Evolutionary conservation across 306 rosid genomes (phyloP), one percentile per base, ranked within the genome.

Genomic region (Crotalaria pallida): DNA sequence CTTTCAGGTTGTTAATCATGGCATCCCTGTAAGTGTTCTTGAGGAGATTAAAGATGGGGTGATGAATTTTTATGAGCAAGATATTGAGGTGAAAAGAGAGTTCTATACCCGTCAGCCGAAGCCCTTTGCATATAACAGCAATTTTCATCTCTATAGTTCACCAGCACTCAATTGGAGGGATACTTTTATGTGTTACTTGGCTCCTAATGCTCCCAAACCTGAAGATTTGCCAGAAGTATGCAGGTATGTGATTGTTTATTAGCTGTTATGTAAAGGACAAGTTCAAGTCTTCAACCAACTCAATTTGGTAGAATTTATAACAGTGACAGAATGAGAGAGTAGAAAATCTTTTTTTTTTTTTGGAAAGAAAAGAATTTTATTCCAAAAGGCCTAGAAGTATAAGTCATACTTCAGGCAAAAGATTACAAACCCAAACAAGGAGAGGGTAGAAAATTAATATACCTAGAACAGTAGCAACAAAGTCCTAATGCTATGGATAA

Each of bases 121-220:
- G 49, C 16, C 73, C 13, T 74, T 80, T 36, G 0, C 36, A 8
- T 31, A 31, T 31, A 31, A 31, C 36, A 31, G 36, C 36, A 31
- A 31, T 31, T 31, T 31, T 31, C 80, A 80, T 70, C 50, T 74
- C 1, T 80, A 74, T 29, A 65, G 80, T 43, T 53, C 84, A 24
- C 80, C 80, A 19, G 69, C 80, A 52, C 67, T 63, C 6, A 74
- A 63, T 48, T 80, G 84, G 84, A 80, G 84, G 51, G 84, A 80
- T 8, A 22, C 52, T 62, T 74, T 63, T 56, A 0, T 0, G 5
- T 74, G 76, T 56, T 55, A 4, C 48, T 41, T 80, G 40, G 71
- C 75, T 62, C 80, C 83, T 68, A 22, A 73, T 51, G 0, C 49
- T 12, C 79, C 76, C 10, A 68, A 74, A 12, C 57, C 73, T 9